These are phyloP conservation scores for Fonsecaea multimorphosa DNA, from an alignment of 2,329 filamentous ascomycete genomes.

Conservation along the genomic window DNA sequence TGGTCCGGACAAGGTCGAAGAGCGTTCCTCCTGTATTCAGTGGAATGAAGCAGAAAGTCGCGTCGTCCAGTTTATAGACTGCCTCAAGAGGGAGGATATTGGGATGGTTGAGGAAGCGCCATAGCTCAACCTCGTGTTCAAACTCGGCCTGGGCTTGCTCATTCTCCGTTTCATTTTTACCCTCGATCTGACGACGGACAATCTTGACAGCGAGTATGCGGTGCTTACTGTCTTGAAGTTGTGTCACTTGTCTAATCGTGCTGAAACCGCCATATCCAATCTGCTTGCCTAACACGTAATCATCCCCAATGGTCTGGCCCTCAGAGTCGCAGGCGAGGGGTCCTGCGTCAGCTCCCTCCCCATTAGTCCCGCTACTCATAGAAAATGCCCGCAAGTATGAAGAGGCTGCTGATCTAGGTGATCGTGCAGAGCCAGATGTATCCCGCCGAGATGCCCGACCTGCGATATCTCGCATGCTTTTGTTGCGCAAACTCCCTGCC, in stretches of 20 bases:
- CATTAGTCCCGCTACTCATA: constrained; percentile 53
- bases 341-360: constrained; percentile 37
- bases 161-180: constrained; percentile 65
- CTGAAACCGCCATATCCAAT: constrained; percentile 72
- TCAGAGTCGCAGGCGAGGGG: constrained; percentile 66
- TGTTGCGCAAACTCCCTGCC: constrained; percentile 38
- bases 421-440: constrained; percentile 49
- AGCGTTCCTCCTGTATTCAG: constrained; percentile 68
- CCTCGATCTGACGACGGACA: constrained; percentile 64
- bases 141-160: constrained; percentile 70
- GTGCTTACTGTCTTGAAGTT: constrained; percentile 62
- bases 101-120: constrained; percentile 68
- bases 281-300: constrained; percentile 71
- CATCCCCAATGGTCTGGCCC: constrained; percentile 69
- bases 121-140: constrained; percentile 71
- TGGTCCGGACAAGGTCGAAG: constrained; percentile 65
- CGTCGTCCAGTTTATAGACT: constrained; percentile 70
- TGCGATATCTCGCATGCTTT: constrained; percentile 30
- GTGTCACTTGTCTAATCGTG: constrained; percentile 70
- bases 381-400: constrained; percentile 58
- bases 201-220: constrained; percentile 68
- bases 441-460: constrained; percentile 35
- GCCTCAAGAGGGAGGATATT: constrained; percentile 67
- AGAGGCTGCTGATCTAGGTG: constrained; percentile 63
- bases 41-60: constrained; percentile 72